Conservation (phyloP, 352 stramenopile species). For the Aphanomyces invadans region DNA sequence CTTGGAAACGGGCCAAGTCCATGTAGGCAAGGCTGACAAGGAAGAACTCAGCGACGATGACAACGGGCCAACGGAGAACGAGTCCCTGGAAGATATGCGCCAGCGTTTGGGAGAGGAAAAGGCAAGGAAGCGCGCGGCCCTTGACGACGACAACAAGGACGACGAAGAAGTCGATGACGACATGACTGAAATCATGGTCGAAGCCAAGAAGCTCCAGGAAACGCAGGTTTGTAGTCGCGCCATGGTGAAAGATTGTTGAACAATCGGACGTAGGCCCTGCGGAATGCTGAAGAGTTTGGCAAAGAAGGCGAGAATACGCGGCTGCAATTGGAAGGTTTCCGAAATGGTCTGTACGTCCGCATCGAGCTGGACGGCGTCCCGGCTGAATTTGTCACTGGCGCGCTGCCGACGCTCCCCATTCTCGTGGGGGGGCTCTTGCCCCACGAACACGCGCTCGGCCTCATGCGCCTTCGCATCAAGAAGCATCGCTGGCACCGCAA, state of each 20-base stretch:
- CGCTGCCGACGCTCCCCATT: constrained; percentile 84
- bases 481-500: constrained; percentile 99
- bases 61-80: constrained; percentile 29
- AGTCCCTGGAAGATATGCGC: constrained; percentile 71
- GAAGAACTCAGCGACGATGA: no score
- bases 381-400: constrained; percentile 93
- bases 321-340: constrained; percentile 92
- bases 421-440: constrained; percentile 93
- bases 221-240: constrained; percentile 36
- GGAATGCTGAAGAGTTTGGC: constrained; percentile 93
- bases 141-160: constrained; percentile 48
- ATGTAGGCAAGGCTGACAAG: constrained; percentile 29
- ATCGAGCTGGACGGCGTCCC: constrained; percentile 94
- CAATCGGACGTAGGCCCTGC: constrained; percentile 30
- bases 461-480: constrained; percentile 97
- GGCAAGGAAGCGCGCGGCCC: constrained; percentile 79
- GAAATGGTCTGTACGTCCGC: constrained; percentile 95
- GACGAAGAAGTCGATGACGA: constrained; percentile 69
- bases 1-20: constrained; percentile 89
- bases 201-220: constrained; percentile 74
- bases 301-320: constrained; percentile 90
- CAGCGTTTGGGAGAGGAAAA: constrained; percentile 86
- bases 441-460: constrained; percentile 92
- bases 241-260: constrained; percentile 14
- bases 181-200: constrained; percentile 78